Evolutionary conservation across 2,329 filamentous ascomycete species (phyloP), one percentile per base, ranked within the genome.

Genomic region (Botryosphaeria dothidea): DNA sequence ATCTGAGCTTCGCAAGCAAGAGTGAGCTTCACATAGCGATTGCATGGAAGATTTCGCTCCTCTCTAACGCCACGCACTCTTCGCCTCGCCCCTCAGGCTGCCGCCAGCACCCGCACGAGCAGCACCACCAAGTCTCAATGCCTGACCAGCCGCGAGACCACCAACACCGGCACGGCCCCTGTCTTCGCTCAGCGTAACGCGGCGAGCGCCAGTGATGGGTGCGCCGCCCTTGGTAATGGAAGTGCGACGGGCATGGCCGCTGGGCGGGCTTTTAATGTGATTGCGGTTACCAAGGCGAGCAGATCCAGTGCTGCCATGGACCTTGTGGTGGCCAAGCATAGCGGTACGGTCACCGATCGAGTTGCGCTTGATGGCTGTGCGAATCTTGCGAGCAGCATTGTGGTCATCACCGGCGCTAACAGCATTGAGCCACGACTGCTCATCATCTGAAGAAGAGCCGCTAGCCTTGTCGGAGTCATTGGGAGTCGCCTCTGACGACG

Each of bases 221-320:
- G 81, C 73, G 90, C 90, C 70, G 84, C 81, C 29, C 90, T 82
- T 1, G 87, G 84, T 19, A 85, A 80, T 70, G 82, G 83, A 36
- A 87, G 81, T 29, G 89, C 88, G 69, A 86, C 88, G 57, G 90
- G 77, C 15, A 90, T 86, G 43, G 78, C 78, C 66, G 84, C 84
- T 71, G 79, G 81, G 19, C 85, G 83, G 56, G 81, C 81, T 84
- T 72, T 85, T 87, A 43, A 88, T 85, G 86, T 91, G 90, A 15
- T 89, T 82, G 48, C 89, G 82, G 27, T 88, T 88, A 67, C 90
- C 88, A 63, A 85, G 83, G 25, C 88, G 86, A 0, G 86, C 89
- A 75, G 90, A 90, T 75, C 89, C 81, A 7, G 80, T 78, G 65
- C 84, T 85, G 68, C 87, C 85, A 61, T 80, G 60, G 11, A 51